Percentiles rank a stretch among this genome's conserved stretches.
These are phyloP conservation scores for Cutaneotrichosporon sp. DNA, from an alignment of 1,284 basidiomycete species.

Conservation along the genomic window DNA sequence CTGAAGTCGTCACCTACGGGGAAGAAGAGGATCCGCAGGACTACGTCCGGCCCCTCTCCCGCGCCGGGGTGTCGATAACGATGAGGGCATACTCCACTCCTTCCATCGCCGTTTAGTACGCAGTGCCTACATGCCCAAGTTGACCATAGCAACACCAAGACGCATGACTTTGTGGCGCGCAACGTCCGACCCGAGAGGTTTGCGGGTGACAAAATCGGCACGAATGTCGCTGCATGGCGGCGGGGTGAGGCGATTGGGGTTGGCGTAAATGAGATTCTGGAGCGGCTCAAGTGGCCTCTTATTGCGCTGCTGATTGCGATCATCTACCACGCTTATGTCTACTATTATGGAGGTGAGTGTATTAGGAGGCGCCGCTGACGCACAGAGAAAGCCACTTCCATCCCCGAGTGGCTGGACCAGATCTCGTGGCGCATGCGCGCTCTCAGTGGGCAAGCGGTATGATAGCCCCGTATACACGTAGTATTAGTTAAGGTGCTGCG, in stretches of 20 bases:
- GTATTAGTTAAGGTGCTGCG: too few relatives aligned
- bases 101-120: constrained; percentile 46
- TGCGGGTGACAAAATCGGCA: constrained; percentile 27
- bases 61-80: constrained; percentile 43
- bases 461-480: background rate
- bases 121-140: background rate
- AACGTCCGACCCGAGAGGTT: constrained; percentile 37
- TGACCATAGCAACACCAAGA: constrained; percentile 37
- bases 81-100: constrained; percentile 45
- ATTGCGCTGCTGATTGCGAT: constrained; percentile 30
- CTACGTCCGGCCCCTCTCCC: constrained; percentile 47
- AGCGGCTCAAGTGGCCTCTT: constrained; percentile 30
- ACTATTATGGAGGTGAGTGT: constrained; percentile 32
- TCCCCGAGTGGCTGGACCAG: constrained; percentile 29
- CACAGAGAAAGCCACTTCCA: constrained; percentile 36
- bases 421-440: constrained; percentile 19
- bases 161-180: constrained; percentile 37
- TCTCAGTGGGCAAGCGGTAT: background rate
- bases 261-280: constrained; percentile 25
- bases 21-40: constrained; percentile 41
- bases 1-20: constrained; percentile 40
- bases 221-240: constrained; percentile 36
- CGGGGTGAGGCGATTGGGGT: constrained; percentile 30
- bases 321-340: constrained; percentile 33
- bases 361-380: background rate